Base-by-base conservation (phyloP, 441 rosid species). In the Capsella rubella region DNA sequence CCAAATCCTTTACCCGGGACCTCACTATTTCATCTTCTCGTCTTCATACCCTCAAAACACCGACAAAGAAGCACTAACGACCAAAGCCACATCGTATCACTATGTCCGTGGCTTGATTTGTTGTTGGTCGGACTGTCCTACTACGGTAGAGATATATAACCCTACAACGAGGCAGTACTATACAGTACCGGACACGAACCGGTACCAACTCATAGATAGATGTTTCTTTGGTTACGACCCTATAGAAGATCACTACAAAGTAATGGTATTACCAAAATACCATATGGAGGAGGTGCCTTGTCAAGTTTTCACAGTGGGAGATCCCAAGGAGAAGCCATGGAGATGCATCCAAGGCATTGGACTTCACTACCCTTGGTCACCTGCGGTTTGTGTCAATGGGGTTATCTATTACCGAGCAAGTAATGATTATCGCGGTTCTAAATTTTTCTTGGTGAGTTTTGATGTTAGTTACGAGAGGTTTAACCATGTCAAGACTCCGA, bases 291-390 rank as follows among this genome's bases (percentile, higher is more conserved):
- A 6, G 5, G 0, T 2, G 4, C 11, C 7, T 51, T 21, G 8
- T 51, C 55, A 51, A 10, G 31, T 51, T 51, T 51, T 51, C 27
- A 51, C n/a, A 25, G 4, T 51, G 56, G 32, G 54, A 51, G 32
- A 51, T 25, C 31, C 31, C 31, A 1, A 0, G 12, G 12, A 9
- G 56, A 11, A 51, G 55, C 25, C 25, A 0, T 51, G 55, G 55
- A 51, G 31, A 31, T 25, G 25, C 2, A 51, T 51, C 31, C n/a
- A 51, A 21, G 25, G 25, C 25, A 21, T 21, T 21, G 25, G 25
- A 21, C 25, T 1, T 21, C 25, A 21, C 25, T 21, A 21, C 1
- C 25, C 25, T 21, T 21, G 1, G 25, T 21, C 1, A 21, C 25
- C 25, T 21, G 25, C 25, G 25, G 25, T 21, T 21, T 21, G 25